phyloP scores from a whole-genome alignment of 2,329 filamentous ascomycete species.

The Aspergillus uvarum region DNA sequence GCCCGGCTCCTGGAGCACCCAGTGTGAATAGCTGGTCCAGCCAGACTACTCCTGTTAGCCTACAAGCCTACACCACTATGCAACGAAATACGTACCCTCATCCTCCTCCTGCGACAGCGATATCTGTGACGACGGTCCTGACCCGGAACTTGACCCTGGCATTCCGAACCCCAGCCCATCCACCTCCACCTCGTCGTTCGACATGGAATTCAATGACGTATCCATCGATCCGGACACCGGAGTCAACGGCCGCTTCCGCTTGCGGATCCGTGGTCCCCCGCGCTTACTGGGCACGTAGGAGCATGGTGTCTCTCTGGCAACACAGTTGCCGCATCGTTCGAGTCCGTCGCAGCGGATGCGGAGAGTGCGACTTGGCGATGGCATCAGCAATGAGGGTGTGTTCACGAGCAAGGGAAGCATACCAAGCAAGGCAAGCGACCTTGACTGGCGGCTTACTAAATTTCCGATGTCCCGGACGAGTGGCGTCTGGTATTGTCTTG shows the following conservation, averaged over 20 bases:
- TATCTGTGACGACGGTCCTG: not conserved
- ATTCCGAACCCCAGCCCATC: not conserved
- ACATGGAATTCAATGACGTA: not conserved
- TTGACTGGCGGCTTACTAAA: constrained; percentile 48
- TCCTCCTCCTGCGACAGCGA: not conserved
- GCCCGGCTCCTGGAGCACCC: constrained; percentile 50
- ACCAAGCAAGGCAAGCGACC: constrained; percentile 54
- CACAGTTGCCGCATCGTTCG: constrained; percentile 40
- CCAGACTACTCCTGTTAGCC: constrained; percentile 14
- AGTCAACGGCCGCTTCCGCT: constrained; percentile 1
- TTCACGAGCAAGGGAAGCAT: constrained; percentile 18
- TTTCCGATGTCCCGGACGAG: constrained; percentile 4
- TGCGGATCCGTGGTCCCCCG: constrained; percentile 1
- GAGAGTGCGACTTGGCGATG: constrained; percentile 42
- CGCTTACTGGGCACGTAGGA: constrained; percentile 7
- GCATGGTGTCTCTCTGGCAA: constrained; percentile 29
- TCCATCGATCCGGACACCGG: not conserved
- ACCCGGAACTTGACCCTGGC: not conserved
- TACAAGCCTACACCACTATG: not conserved
- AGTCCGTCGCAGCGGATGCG: constrained; percentile 52
- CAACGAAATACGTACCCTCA: not conserved
- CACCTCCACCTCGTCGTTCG: not conserved
- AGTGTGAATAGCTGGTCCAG: constrained; percentile 17
- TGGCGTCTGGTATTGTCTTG: not conserved
- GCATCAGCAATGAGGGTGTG: too few relatives aligned